A percentile compares a stretch with the other conserved stretches of the same genome.
Conservation (phyloP, 1,284 basidiomycete genomes). For the Coriolopsis trogii region DNA sequence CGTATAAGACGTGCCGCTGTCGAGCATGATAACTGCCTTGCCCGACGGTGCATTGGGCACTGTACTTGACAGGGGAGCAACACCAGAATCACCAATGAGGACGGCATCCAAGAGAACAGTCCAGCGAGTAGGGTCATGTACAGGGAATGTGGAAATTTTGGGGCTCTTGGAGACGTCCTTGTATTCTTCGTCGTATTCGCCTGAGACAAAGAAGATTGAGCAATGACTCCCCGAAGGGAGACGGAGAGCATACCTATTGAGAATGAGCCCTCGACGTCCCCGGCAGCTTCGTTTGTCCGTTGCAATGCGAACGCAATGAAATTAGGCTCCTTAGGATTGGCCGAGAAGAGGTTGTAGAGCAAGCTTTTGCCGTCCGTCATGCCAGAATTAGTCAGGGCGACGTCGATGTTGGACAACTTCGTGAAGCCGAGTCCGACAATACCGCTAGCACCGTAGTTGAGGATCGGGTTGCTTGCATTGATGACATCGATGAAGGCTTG, state of each 20-base stretch:
- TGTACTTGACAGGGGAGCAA: conserved; percentile 52
- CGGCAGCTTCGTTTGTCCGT: conserved; percentile 50
- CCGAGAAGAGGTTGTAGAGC: conserved; percentile 72
- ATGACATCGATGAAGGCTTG: conserved; percentile 74
- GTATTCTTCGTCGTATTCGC: conserved; percentile 68
- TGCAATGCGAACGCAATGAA: conserved; percentile 77
- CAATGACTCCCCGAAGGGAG: not conserved
- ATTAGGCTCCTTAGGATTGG: conserved; percentile 70
- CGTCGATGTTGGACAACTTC: conserved; percentile 70
- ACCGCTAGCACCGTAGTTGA: conserved; percentile 73
- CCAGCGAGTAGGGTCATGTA: conserved; percentile 64
- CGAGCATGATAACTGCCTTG: conserved; percentile 71
- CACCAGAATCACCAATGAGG: conserved; percentile 51
- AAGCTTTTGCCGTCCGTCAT: conserved; percentile 65
- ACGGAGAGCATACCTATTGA: conserved; percentile 54
- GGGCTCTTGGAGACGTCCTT: conserved; percentile 53
- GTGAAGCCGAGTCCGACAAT: conserved; percentile 80
- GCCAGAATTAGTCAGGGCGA: conserved; percentile 56
- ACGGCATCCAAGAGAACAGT: conserved; percentile 73
- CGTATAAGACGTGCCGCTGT: conserved; percentile 81
- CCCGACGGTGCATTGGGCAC: conserved; percentile 62
- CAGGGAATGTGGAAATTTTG: conserved; percentile 72
- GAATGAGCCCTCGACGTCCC: conserved; percentile 66
- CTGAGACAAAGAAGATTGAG: conserved; percentile 34
- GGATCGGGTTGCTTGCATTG: conserved; percentile 64